A percentile compares a stretch with the other conserved stretches of the same genome.
phyloP scores from a whole-genome alignment of 2,329 filamentous ascomycete genomes.

The Calonectria hawksworthii region DNA sequence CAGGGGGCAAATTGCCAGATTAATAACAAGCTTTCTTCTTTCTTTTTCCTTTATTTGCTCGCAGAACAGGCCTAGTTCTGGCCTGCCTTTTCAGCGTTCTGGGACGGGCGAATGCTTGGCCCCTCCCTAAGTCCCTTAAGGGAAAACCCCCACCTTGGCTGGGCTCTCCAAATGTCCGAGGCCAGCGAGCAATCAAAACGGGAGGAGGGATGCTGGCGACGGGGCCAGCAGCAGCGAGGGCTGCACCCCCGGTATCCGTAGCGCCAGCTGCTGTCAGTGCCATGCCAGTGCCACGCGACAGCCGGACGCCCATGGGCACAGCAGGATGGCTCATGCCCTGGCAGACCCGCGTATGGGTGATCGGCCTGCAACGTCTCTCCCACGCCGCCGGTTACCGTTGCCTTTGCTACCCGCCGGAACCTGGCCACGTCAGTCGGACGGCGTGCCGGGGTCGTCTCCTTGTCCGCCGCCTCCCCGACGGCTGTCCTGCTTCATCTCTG shows the following conservation, averaged over 20 bases:
- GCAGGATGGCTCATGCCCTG: background rate
- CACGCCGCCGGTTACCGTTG: background rate
- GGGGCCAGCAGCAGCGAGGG: conserved; percentile 11
- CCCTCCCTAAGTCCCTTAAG: no score
- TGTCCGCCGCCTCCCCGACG: conserved; percentile 1
- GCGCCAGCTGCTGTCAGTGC: conserved; percentile 37
- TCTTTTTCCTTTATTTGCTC: background rate
- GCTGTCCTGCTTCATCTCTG: conserved; percentile 4
- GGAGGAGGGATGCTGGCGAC: background rate
- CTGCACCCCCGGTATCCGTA: conserved; percentile 10
- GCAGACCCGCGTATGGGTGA: conserved; percentile 9
- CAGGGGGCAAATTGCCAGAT: background rate
- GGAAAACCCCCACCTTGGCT: conserved; percentile 9
- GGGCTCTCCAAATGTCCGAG: background rate
- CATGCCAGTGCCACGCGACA: conserved; percentile 44
- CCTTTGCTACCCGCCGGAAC: background rate
- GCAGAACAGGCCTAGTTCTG: background rate
- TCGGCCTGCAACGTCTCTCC: conserved; percentile 13
- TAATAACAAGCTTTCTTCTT: conserved; percentile 1
- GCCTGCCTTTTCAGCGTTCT: background rate
- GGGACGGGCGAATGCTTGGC: background rate
- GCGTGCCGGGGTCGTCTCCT: background rate
- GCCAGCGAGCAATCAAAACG: conserved; percentile 1
- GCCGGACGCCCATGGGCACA: conserved; percentile 17
- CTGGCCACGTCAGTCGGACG: background rate